Percentiles rank a stretch among this genome's conserved stretches.
phyloP scores from a whole-genome alignment of 2,329 filamentous ascomycete genomes.

The Rasamsonia emersonii region DNA sequence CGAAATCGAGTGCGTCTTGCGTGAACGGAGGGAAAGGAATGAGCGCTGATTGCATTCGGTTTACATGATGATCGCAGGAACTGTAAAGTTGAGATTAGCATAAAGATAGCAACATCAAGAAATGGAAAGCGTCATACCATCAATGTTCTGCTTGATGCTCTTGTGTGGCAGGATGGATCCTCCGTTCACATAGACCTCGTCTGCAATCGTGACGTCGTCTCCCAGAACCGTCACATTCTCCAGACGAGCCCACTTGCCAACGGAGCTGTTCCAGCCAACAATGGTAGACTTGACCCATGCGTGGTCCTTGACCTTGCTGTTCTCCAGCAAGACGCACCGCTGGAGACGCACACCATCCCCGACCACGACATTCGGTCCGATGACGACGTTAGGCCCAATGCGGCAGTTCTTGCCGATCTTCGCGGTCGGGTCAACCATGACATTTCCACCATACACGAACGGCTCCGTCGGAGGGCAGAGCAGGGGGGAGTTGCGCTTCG shows the following conservation, averaged over 20 bases:
- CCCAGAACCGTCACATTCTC: constrained; percentile 98
- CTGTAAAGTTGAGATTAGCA: constrained; percentile 17
- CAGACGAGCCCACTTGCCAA: constrained; percentile 89
- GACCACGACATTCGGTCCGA: constrained; percentile 84
- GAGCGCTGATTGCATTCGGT: constrained; percentile 3
- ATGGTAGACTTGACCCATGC: constrained; percentile 99
- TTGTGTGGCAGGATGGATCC: constrained; percentile 94
- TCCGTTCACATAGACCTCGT: constrained; percentile 98
- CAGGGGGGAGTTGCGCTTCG: constrained; percentile 81
- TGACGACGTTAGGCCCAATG: constrained; percentile 94
- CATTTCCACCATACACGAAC: constrained; percentile 87
- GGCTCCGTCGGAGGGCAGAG: constrained; percentile 65
- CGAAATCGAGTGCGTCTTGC: neutral
- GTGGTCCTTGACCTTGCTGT: constrained; percentile 95
- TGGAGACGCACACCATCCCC: constrained; percentile 92
- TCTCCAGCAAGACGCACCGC: constrained; percentile 78
- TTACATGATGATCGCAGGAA: constrained; percentile 43
- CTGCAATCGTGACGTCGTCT: constrained; percentile 94
- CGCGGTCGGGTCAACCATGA: constrained; percentile 84
- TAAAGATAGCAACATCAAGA: neutral
- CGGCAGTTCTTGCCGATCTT: constrained; percentile 98
- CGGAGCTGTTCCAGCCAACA: constrained; percentile 94
- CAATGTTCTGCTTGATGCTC: constrained; percentile 97
- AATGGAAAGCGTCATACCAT: constrained; percentile 45
- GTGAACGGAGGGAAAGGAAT: constrained; percentile 1